Evolutionary conservation across 352 stramenopile genomes (phyloP), one percentile per base, ranked within the genome.

Genomic region (Phytophthora pinifolia): DNA sequence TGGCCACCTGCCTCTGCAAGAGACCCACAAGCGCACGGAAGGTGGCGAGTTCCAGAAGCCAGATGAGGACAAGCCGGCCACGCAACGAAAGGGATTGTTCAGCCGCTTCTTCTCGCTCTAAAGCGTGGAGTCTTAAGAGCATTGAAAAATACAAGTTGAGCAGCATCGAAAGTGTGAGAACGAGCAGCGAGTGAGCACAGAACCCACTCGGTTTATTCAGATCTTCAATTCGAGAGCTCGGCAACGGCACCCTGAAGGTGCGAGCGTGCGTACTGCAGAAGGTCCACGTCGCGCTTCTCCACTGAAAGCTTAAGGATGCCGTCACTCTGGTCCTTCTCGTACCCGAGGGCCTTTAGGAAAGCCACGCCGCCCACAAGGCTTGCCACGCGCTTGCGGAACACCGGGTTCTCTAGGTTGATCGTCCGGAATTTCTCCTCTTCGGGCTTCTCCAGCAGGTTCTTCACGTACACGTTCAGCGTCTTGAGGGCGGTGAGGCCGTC

Each of bases 341-440:
- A 97, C n/a, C 90, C 90, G 6, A 96, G 46, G 17, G 72, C 76
- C 52, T 93, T 92, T 27, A 97, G 70, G 33, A 97, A 83, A 13
- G 80, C 75, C 20, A 94, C 66, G 41, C 90, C 89, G 17, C 90
- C 89, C 17, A 94, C 67, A 7, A 97, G 71, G 39, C 76, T 83
- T 25, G 76, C 81, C 36, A 97, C 88, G 13, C 90, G 87, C 61
- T 92, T 92, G 47, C 91, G 90, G 63, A 97, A 97, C 20, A 89
- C 90, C 6, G 83, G 60, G 46, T 97, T 97, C 35, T 96, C 86
- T 25, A 96, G 45, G 63, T 96, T 97, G 60, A 97, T 96, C 15
- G 75, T 84, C 9, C 85, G 83, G 67, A 96, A 97, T 54, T 97
- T 97, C 5, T 95, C 83, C 39, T 95, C 86, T 2, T 90, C 75